Evolutionary conservation across 495 filamentous ascomycete species (phyloP), one percentile per base, ranked within the genome.

Genomic region (Pseudomonodictys pantanalensis): DNA sequence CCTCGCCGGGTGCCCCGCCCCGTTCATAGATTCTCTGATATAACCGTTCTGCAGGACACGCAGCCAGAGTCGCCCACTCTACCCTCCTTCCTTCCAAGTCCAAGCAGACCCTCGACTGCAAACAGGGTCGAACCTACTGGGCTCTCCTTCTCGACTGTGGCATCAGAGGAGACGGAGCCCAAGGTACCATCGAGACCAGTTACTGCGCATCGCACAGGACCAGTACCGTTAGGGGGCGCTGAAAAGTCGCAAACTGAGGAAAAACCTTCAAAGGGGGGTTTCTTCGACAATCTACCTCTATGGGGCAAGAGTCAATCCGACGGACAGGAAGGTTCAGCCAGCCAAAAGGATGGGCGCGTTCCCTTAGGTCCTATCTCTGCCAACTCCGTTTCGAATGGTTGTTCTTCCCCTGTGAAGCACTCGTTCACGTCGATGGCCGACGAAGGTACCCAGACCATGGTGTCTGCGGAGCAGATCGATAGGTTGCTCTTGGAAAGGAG

Each of bases 401-500:
- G 5, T 18, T 7, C 58, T 10, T 51, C 48, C 9, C 42, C 63
- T 0, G 30, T 33, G 6, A 62, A 68, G 41, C 8, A 17, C 9
- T 10, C 29, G 7, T 35, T 15, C 8, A 51, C 44, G 4, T 35
- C 43, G 18, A 59, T 55, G 46, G 50, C 62, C 23, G 72, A 74
- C 47, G 69, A 67, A 44, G 70, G 65, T 20, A 74, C 72, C 12
- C 73, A 75, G 62, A 75, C 73, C 0, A 61, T 68, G 48, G 66
- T 75, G 4, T 71, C 71, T 17, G 61, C 71, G 2, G 60, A 60
- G 2, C 68, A 75, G 45, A 73, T 75, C 32, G 73, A 75, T 32
- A 61, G 64, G 23, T 62, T 75, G 33, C 32, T 75, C 15, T 38
- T 24, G 28, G 23, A 32, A 8, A 65, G 55, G 17, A 52, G 35